Conservation (phyloP, 257 asterid species). For the Gardenia jasminoides region DNA sequence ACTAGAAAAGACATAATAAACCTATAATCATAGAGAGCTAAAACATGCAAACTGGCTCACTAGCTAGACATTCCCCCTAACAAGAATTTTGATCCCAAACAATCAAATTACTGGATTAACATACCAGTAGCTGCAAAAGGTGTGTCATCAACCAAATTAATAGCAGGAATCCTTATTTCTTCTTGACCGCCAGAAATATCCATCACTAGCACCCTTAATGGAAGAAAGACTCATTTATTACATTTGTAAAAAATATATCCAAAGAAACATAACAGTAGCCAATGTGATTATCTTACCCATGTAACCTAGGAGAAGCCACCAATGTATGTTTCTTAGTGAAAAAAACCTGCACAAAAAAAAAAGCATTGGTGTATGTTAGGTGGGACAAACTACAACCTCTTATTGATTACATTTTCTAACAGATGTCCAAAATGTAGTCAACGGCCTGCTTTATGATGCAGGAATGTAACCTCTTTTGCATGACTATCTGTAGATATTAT, state of each 20-base stretch:
- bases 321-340: not conserved
- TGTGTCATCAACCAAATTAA: slow-evolving; percentile 22
- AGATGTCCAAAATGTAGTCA: too few species aligned
- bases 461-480: not conserved
- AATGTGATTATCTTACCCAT: slow-evolving; percentile 12
- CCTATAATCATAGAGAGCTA: too few species aligned
- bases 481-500: too few species aligned
- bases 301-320: not conserved
- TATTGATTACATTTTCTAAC: not conserved
- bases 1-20: not conserved
- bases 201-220: slow-evolving; percentile 18
- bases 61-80: too few species aligned
- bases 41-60: too few species aligned
- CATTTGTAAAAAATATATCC: not conserved
- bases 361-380: not conserved
- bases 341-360: slow-evolving; percentile 7
- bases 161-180: slow-evolving; percentile 24
- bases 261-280: not conserved
- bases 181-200: slow-evolving; percentile 30
- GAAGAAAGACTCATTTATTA: not conserved
- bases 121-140: slow-evolving; percentile 24
- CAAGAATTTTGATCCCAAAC: not conserved
- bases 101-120: not conserved
- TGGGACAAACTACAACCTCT: not conserved
- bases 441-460: not conserved